Evolutionary conservation across 2,329 filamentous ascomycete genomes (phyloP).

Genomic region (Aureobasidium sp.): DNA sequence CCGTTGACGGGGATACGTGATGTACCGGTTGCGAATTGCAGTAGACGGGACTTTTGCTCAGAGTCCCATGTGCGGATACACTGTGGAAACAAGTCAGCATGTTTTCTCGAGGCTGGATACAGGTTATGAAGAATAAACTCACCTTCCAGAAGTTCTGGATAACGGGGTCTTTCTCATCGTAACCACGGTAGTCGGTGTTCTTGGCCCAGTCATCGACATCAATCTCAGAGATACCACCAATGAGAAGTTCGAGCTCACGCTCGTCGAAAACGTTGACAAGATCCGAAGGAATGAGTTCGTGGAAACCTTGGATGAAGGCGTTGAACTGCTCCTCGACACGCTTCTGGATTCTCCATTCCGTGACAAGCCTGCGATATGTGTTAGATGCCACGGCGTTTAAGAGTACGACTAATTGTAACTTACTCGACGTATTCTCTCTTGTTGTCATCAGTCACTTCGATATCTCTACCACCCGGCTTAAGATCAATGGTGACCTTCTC

Average conservation of each 20-base stretch:
- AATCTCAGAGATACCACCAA: conserved; percentile 98
- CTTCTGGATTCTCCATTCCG: conserved; percentile 98
- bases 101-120: not conserved
- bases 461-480: conserved; percentile 81
- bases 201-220: conserved; percentile 99
- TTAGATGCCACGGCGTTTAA: conserved; percentile 13
- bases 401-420: conserved; percentile 27
- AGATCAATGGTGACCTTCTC: conserved; percentile 91
- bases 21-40: conserved; percentile 96
- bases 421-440: conserved; percentile 97
- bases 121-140: conserved; percentile 18
- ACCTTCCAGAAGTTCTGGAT: conserved; percentile 98
- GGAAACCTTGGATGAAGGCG: conserved; percentile 94
- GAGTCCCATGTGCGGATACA: conserved; percentile 94
- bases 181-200: conserved; percentile 97
- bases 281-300: conserved; percentile 93
- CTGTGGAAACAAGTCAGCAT: conserved; percentile 27
- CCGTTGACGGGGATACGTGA: conserved; percentile 98
- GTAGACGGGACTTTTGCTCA: conserved; percentile 90
- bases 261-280: conserved; percentile 98
- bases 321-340: conserved; percentile 97
- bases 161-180: conserved; percentile 95
- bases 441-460: conserved; percentile 96
- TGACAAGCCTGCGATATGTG: conserved; percentile 60
- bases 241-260: conserved; percentile 89